Evolutionary conservation across 768 basidiomycete genomes (phyloP).

Genomic region (Trametes maxima): DNA sequence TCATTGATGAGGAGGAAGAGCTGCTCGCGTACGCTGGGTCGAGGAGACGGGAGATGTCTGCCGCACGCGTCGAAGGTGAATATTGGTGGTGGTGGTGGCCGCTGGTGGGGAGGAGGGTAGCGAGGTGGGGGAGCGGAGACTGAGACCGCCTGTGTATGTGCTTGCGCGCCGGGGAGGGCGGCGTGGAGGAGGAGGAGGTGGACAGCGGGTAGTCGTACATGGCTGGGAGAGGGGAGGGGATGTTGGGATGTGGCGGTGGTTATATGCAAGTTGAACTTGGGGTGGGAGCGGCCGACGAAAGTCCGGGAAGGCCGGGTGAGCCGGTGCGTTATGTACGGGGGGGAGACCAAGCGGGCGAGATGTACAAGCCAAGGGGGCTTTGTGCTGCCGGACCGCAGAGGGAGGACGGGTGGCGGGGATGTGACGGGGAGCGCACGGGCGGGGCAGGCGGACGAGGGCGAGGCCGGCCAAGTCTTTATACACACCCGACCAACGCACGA

Average conservation of each 20-base stretch:
- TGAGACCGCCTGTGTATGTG: constrained; percentile 24
- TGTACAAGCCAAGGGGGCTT: constrained; percentile 3
- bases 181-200: constrained; percentile 18
- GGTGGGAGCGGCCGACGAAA: constrained; percentile 11
- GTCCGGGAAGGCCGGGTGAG: constrained; percentile 18
- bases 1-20: constrained; percentile 30
- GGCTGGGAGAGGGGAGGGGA: constrained; percentile 11
- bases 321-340: constrained; percentile 9
- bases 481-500: neutral
- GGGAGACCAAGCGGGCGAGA: constrained; percentile 1
- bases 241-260: constrained; percentile 1
- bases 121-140: constrained; percentile 30
- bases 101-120: constrained; percentile 29
- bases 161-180: constrained; percentile 20
- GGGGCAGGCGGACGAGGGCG: constrained; percentile 16
- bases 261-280: constrained; percentile 15
- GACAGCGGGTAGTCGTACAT: constrained; percentile 29
- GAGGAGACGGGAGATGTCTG: constrained; percentile 64
- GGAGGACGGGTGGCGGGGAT: constrained; percentile 1
- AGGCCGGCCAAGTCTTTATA: constrained; percentile 19
- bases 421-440: constrained; percentile 19
- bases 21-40: constrained; percentile 58
- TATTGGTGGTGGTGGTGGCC: constrained; percentile 27
- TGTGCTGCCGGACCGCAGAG: constrained; percentile 3
- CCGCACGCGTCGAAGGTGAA: constrained; percentile 42